Evolutionary conservation across 208 protist genomes (phyloP).

Genomic region (Leishmania turanica): DNA sequence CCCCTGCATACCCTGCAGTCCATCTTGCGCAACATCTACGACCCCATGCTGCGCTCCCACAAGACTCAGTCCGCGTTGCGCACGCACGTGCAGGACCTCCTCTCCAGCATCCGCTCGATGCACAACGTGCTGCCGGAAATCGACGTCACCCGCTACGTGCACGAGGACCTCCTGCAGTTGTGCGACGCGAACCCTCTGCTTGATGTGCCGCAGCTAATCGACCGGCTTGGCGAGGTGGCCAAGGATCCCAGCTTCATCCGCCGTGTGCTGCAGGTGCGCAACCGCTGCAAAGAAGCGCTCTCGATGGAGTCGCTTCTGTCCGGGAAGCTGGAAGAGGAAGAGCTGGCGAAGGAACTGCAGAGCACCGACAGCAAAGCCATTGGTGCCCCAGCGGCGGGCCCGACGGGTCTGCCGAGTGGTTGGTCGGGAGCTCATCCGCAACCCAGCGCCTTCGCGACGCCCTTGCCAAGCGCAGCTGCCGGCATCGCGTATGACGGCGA

Average conservation of each 20-base stretch:
- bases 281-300: constrained; percentile 59
- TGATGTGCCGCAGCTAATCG: constrained; percentile 72
- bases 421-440: not conserved
- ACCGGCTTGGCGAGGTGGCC: constrained; percentile 60
- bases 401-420: not conserved
- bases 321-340: constrained; percentile 38
- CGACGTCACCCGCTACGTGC: constrained; percentile 71
- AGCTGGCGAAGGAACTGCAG: constrained; percentile 19
- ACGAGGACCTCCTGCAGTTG: constrained; percentile 67
- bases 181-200: constrained; percentile 65
- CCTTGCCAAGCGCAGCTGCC: not conserved
- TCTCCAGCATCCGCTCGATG: constrained; percentile 65
- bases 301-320: constrained; percentile 50
- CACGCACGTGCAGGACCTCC: constrained; percentile 72
- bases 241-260: constrained; percentile 67
- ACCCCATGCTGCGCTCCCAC: constrained; percentile 54
- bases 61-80: constrained; percentile 52
- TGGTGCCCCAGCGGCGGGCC: not conserved
- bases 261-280: constrained; percentile 63
- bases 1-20: constrained; percentile 67
- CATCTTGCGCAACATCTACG: constrained; percentile 71
- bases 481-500: constrained; percentile 9
- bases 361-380: constrained; percentile 15
- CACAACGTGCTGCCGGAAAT: constrained; percentile 62
- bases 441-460: not conserved